A percentile compares a stretch with the other conserved stretches of the same genome.
These are phyloP conservation scores for Inonotus hispidus DNA, from an alignment of 1,284 basidiomycete genomes.

Conservation along the genomic window DNA sequence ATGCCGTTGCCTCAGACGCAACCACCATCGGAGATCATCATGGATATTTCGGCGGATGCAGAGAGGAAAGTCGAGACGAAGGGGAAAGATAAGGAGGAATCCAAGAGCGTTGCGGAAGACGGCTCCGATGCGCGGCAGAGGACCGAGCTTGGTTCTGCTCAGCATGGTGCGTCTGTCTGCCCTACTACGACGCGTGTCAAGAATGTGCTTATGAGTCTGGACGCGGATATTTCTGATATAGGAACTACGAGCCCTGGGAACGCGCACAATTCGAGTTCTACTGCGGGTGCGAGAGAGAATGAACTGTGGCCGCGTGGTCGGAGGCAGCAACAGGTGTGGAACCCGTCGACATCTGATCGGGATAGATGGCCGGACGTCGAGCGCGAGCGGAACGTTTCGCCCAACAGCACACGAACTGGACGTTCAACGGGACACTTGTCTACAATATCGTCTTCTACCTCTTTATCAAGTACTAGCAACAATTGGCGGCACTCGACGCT, in stretches of 20 bases:
- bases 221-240: slow-evolving; percentile 65
- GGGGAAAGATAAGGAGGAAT: slow-evolving; percentile 20
- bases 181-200: slow-evolving; percentile 64
- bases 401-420: slow-evolving; percentile 44
- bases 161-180: slow-evolving; percentile 26
- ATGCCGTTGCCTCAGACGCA: slow-evolving; percentile 36
- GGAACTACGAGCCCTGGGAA: slow-evolving; percentile 38
- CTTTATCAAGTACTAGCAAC: slow-evolving; percentile 39
- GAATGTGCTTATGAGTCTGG: slow-evolving; percentile 64
- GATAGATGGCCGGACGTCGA: background rate
- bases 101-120: slow-evolving; percentile 23
- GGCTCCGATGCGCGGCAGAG: slow-evolving; percentile 21
- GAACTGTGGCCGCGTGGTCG: slow-evolving; percentile 30
- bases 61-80: background rate
- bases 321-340: slow-evolving; percentile 24
- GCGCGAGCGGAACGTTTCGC: slow-evolving; percentile 44
- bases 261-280: slow-evolving; percentile 6
- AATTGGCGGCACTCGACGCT: slow-evolving; percentile 69
- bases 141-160: slow-evolving; percentile 18
- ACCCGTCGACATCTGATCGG: slow-evolving; percentile 5
- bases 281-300: slow-evolving; percentile 17
- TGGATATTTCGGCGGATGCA: slow-evolving; percentile 4
- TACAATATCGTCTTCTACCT: slow-evolving; percentile 25
- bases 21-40: slow-evolving; percentile 37
- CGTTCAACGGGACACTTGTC: background rate